Evolutionary conservation across 2,329 filamentous ascomycete genomes (phyloP).

Genomic region (Aspergillus piperis): DNA sequence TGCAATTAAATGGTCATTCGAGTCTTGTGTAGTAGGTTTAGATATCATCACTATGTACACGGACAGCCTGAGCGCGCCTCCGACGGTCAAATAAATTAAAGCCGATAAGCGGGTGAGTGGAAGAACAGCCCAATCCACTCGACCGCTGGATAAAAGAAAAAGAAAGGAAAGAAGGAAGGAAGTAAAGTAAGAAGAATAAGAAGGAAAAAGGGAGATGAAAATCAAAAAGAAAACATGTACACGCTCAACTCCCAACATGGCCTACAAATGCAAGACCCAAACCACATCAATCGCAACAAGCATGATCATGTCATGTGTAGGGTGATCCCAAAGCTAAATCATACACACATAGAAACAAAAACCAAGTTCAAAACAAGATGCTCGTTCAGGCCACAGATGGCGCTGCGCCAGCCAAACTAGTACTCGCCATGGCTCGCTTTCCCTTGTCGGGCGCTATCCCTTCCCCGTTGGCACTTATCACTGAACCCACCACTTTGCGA

Average conservation of each 20-base stretch:
- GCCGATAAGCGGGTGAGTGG: slow-evolving; percentile 1
- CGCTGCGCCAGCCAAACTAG: slow-evolving; percentile 14
- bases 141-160: not conserved
- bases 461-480: slow-evolving; percentile 31
- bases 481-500: slow-evolving; percentile 27
- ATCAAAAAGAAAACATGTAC: not conserved
- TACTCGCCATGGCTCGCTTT: slow-evolving; percentile 15
- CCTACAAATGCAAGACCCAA: not conserved
- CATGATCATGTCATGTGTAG: not conserved
- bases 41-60: not conserved
- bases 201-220: not conserved
- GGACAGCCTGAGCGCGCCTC: not conserved
- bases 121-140: not conserved
- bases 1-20: not conserved
- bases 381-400: slow-evolving; percentile 23
- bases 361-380: not conserved
- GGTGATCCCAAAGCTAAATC: not conserved
- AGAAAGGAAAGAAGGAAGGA: not conserved
- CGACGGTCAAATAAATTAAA: not conserved
- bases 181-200: not conserved
- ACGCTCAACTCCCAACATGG: not conserved
- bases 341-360: not conserved
- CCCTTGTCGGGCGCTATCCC: slow-evolving; percentile 21
- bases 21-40: not conserved
- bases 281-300: not conserved